Percentiles rank a stretch among this genome's conserved stretches.
phyloP scores from a whole-genome alignment of 2,329 filamentous ascomycete genomes.

The Aspergillus sp. region DNA sequence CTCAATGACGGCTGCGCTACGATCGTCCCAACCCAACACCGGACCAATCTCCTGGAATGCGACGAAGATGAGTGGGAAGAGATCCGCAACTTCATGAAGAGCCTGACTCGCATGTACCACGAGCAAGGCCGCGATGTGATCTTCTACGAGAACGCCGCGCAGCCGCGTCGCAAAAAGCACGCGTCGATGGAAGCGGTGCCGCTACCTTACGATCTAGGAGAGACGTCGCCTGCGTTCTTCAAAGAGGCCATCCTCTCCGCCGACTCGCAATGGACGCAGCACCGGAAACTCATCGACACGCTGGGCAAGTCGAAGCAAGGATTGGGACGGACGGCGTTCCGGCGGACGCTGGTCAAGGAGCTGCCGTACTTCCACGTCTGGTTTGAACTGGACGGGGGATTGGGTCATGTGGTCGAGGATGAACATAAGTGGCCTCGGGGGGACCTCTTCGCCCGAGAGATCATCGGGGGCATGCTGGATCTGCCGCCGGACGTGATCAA shows the following conservation, averaged over 20 bases:
- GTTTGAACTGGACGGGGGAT: conserved; percentile 84
- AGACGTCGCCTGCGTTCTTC: conserved; percentile 89
- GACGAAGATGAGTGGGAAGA: conserved; percentile 99
- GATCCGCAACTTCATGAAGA: conserved; percentile 98
- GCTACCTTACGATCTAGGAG: conserved; percentile 82
- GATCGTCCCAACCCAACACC: conserved; percentile 81
- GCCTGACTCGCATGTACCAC: conserved; percentile 85
- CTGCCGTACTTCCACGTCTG: conserved; percentile 98
- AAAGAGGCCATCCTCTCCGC: conserved; percentile 80
- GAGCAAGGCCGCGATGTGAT: conserved; percentile 84
- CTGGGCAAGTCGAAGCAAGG: conserved; percentile 48
- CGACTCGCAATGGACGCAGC: conserved; percentile 92
- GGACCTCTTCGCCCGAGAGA: conserved; percentile 85
- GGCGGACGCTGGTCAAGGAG: conserved; percentile 76
- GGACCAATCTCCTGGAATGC: conserved; percentile 85
- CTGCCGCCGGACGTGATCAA: conserved; percentile 73
- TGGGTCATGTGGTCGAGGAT: conserved; percentile 90
- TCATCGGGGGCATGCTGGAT: conserved; percentile 87
- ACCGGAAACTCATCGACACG: conserved; percentile 90
- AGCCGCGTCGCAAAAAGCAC: conserved; percentile 67
- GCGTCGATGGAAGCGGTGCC: conserved; percentile 80
- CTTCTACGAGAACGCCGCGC: conserved; percentile 94
- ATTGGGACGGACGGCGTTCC: conserved; percentile 71
- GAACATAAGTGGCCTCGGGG: conserved; percentile 74
- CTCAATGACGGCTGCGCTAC: conserved; percentile 73